Conservation (phyloP, 1,284 basidiomycete genomes). For the Cryptococcus wingfieldii region DNA sequence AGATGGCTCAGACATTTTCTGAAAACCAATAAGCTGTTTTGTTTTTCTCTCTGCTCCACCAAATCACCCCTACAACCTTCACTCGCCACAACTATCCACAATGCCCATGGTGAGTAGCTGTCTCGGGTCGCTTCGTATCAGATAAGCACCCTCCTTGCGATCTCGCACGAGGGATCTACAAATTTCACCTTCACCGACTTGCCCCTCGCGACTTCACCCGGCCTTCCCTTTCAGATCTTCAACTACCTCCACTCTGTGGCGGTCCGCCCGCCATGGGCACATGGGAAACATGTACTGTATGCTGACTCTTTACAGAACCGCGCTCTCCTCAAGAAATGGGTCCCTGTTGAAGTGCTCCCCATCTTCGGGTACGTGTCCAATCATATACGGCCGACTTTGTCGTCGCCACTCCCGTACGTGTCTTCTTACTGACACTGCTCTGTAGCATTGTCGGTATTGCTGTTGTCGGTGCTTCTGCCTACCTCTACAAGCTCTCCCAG, state of each 20-base stretch:
- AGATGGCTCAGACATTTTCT: too few species aligned
- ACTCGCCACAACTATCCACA: not conserved
- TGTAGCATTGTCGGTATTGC: constrained; percentile 39
- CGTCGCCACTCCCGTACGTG: not conserved
- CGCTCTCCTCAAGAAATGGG: constrained; percentile 22
- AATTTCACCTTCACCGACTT: not conserved
- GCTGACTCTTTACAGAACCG: constrained; percentile 6
- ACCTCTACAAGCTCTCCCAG: constrained; percentile 43
- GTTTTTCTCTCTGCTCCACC: not conserved
- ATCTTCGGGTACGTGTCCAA: constrained; percentile 32
- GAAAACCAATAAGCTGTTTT: too few species aligned
- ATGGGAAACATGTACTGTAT: not conserved
- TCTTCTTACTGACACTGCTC: not conserved
- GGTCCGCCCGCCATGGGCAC: not conserved
- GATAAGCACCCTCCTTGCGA: too few species aligned
- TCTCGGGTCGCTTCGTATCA: constrained; percentile 1
- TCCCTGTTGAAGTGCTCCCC: constrained; percentile 35
- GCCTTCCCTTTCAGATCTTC: not conserved
- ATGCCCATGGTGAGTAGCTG: constrained; percentile 15
- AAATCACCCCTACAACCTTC: not conserved
- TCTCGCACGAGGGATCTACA: too few species aligned
- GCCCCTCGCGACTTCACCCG: constrained; percentile 1
- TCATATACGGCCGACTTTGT: not conserved
- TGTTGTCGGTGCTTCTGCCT: constrained; percentile 36
- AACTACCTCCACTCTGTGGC: not conserved